phyloP scores from a whole-genome alignment of 495 filamentous ascomycete species.

The Hyaloscypha variabilis region DNA sequence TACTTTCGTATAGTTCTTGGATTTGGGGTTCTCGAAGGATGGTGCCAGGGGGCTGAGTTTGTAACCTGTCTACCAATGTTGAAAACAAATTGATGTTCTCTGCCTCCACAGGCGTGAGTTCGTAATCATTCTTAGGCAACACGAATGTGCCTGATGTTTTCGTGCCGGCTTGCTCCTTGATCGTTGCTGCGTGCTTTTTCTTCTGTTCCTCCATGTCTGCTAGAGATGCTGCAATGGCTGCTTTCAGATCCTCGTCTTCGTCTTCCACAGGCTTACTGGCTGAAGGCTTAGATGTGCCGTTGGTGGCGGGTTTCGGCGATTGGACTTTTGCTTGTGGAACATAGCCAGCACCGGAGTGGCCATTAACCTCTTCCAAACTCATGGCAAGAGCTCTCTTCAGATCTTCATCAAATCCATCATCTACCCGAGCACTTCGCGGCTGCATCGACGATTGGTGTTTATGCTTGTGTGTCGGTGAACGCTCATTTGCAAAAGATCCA shows the following conservation, averaged over 20 bases:
- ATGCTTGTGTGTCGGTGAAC: constrained; percentile 26
- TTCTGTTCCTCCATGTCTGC: constrained; percentile 99
- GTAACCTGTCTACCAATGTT: constrained; percentile 90
- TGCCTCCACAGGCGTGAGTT: constrained; percentile 89
- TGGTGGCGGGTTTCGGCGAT: constrained; percentile 38
- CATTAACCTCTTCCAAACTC: constrained; percentile 92
- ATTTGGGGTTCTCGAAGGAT: constrained; percentile 96
- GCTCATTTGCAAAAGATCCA: constrained; percentile 30
- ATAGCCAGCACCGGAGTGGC: constrained; percentile 64
- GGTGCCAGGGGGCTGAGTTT: constrained; percentile 93
- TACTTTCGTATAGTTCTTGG: constrained; percentile 96
- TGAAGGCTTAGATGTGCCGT: constrained; percentile 42
- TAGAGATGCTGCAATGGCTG: constrained; percentile 94
- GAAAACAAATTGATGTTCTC: constrained; percentile 98
- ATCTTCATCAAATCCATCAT: constrained; percentile 90
- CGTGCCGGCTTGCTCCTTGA: constrained; percentile 72
- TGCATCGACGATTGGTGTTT: constrained; percentile 66
- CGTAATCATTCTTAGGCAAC: constrained; percentile 86
- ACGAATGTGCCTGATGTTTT: constrained; percentile 44
- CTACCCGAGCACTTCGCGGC: constrained; percentile 81
- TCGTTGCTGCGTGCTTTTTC: constrained; percentile 76
- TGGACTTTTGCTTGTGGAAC: constrained; percentile 60
- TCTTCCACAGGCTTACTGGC: constrained; percentile 61
- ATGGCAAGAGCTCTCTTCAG: constrained; percentile 90
- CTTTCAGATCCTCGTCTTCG: constrained; percentile 91